Conservation (phyloP, 257 asterid species). For the Fraxinus cuspidata region DNA sequence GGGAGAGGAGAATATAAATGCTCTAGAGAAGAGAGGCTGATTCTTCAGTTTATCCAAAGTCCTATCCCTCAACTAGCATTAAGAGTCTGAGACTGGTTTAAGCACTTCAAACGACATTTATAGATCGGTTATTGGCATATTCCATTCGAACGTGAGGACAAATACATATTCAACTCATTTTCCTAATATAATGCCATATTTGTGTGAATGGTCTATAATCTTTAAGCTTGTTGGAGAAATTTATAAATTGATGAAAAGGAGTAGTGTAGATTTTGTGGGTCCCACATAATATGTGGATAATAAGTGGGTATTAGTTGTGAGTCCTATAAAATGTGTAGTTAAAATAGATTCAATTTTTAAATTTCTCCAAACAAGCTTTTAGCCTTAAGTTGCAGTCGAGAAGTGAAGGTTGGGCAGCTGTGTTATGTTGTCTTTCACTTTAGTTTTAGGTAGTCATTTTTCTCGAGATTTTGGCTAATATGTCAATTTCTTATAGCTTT, state of each 20-base stretch:
- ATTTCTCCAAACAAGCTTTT: background rate
- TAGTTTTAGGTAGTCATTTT: background rate
- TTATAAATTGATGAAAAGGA: background rate
- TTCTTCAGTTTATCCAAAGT: background rate
- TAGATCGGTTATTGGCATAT: background rate
- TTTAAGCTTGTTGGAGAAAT: background rate
- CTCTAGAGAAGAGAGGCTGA: background rate
- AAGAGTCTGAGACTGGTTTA: background rate
- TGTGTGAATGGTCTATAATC: background rate
- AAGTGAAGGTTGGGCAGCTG: constrained; percentile 14
- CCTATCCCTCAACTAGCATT: background rate
- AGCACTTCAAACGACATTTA: background rate
- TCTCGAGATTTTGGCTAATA: constrained; percentile 15
- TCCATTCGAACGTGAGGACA: background rate
- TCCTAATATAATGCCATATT: background rate
- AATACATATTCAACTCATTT: background rate
- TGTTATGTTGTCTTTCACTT: constrained; percentile 12
- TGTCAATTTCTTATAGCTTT: constrained; percentile 10
- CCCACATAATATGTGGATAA: background rate
- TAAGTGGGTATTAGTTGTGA: background rate
- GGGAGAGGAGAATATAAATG: background rate
- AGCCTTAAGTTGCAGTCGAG: constrained; percentile 11
- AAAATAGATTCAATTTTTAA: background rate
- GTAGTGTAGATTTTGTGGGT: background rate
- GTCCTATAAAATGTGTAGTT: background rate